Percentiles rank a stretch among this genome's conserved stretches.
These are phyloP conservation scores for Ceratobasidium sp. DNA, from an alignment of 1,284 basidiomycete genomes.

Conservation along the genomic window DNA sequence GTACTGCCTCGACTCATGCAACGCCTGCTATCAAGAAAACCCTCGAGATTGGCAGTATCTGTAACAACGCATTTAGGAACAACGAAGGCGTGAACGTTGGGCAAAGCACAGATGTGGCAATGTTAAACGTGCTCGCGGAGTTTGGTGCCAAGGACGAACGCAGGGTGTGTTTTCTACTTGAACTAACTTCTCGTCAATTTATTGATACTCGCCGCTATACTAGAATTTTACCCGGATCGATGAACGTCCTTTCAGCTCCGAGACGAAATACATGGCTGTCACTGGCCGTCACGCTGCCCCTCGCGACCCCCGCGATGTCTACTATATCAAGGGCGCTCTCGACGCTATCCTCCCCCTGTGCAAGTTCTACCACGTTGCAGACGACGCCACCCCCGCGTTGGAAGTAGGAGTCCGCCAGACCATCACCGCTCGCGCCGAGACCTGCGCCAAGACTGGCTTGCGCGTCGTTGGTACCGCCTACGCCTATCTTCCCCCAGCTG, in stretches of 20 bases:
- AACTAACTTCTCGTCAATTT: background rate
- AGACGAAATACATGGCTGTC: constrained; percentile 93
- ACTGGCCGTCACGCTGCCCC: constrained; percentile 70
- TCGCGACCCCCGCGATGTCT: constrained; percentile 73
- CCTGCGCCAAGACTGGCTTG: constrained; percentile 81
- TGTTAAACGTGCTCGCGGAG: constrained; percentile 83
- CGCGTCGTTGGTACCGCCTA: constrained; percentile 93
- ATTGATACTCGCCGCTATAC: constrained; percentile 13
- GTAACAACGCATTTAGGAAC: constrained; percentile 80
- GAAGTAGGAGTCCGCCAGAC: constrained; percentile 75
- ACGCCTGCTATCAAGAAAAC: constrained; percentile 73
- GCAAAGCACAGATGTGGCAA: constrained; percentile 93
- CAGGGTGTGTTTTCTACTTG: constrained; percentile 72
- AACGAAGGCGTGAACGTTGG: constrained; percentile 85
- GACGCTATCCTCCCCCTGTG: constrained; percentile 89
- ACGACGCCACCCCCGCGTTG: constrained; percentile 83
- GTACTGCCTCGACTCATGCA: constrained; percentile 51
- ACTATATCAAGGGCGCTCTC: constrained; percentile 94
- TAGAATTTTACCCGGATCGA: constrained; percentile 76
- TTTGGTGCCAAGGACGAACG: constrained; percentile 82
- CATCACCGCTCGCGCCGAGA: constrained; percentile 78
- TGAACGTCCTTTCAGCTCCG: constrained; percentile 93
- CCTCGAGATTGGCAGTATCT: constrained; percentile 76
- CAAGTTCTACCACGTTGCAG: constrained; percentile 88
- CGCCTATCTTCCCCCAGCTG: constrained; percentile 74